These are phyloP conservation scores for Athelia sp. DNA, from an alignment of 1,284 basidiomycete species.

Conservation along the genomic window DNA sequence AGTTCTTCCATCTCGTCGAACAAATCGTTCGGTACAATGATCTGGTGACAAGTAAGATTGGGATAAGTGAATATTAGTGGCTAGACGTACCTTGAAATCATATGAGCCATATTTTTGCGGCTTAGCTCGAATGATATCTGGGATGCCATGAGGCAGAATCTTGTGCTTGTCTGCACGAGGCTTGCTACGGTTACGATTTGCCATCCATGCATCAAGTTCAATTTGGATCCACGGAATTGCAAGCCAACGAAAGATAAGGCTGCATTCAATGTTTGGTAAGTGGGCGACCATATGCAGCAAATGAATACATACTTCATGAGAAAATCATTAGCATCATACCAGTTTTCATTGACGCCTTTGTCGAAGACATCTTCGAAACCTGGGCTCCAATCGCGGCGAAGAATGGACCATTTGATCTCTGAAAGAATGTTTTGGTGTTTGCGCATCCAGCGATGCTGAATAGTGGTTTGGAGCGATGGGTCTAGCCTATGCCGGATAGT, in stretches of 20 bases:
- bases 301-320: slow-evolving; percentile 22
- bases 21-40: slow-evolving; percentile 11
- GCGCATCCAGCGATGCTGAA: slow-evolving; percentile 29
- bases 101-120: slow-evolving; percentile 9
- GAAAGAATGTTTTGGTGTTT: slow-evolving; percentile 30
- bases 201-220: slow-evolving; percentile 25
- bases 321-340: slow-evolving; percentile 23
- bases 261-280: slow-evolving; percentile 8
- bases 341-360: slow-evolving; percentile 21
- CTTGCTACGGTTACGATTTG: slow-evolving; percentile 17
- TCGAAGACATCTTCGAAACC: slow-evolving; percentile 31
- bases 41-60: slow-evolving; percentile 4
- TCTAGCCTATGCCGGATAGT: slow-evolving; percentile 26
- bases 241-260: slow-evolving; percentile 30
- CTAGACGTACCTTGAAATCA: slow-evolving; percentile 24
- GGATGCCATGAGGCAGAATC: slow-evolving; percentile 27
- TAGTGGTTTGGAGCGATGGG: slow-evolving; percentile 22
- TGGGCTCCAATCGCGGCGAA: slow-evolving; percentile 21
- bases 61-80: neutral
- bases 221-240: slow-evolving; percentile 32
- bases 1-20: slow-evolving; percentile 14
- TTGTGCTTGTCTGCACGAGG: slow-evolving; percentile 23
- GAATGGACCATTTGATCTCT: slow-evolving; percentile 27
- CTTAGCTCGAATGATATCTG: slow-evolving; percentile 18
- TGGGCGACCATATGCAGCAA: neutral